Evolutionary conservation across 179 eudicot genomes (phyloP), one percentile per base, ranked within the genome.

Genomic region (Vitellaria paradoxa): DNA sequence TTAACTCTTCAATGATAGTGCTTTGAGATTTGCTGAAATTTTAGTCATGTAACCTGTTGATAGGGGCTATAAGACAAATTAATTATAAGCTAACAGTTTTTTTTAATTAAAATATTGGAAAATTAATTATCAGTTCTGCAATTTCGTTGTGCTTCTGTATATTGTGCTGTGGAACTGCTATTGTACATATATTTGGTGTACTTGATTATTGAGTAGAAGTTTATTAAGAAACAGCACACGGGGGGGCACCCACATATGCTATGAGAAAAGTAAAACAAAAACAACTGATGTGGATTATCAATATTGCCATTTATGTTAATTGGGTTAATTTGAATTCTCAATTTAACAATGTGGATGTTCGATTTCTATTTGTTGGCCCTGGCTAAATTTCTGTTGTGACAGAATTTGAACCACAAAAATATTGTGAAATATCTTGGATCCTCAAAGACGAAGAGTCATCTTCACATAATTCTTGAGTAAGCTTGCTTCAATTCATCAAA

Each of bases 351-450:
- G 23, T 50, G 20, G 5, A 72, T 72, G 18, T 57, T 37, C 14
- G 8, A 7, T 18, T 2, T 77, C 15, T 57, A 11, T 70, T 49
- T 52, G 65, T 61, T 23, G n/a, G 56, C 23, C 61, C 49, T 23
- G 78, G 65, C 6, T 70, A 68, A 24, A 57, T 11, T 65, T 75
- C 73, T 86, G 80, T 62, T 79, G 64, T 77, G 85, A 81, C 94
- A 96, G 99, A 96, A 91, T 72, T 85, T 96, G 84, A 96, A 94
- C 88, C 99, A 96, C 89, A 96, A 96, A 75, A 96, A 96, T 84
- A 96, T 96, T 85, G 98, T 96, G 71, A 96, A 96, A 79, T 96
- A 96, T 87, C 94, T 96, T 73, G 99, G 99, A 86, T 96, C 99
- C 47, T 81, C 85, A 65, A 96, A 93, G 90, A 96, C 99, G 50